Base-by-base conservation (phyloP, 2,329 filamentous ascomycete species). In the Rutstroemia sydowiana region DNA sequence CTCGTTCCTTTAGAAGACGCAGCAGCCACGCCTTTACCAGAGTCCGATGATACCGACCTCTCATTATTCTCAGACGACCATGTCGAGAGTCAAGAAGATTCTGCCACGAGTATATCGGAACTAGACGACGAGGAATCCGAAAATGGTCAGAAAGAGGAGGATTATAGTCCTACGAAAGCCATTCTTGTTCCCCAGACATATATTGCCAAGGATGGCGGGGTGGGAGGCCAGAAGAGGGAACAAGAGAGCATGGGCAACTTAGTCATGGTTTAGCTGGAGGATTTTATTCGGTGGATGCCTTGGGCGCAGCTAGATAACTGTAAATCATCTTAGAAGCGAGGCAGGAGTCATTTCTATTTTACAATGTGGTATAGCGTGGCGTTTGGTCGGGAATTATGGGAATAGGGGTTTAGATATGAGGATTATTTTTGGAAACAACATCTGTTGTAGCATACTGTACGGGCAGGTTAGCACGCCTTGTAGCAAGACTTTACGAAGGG, bases 91-190 rank as follows among this genome's bases (percentile, higher is more conserved):
- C 56, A 59, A 46, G 51, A 54, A 11, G 59, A 59, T 49, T 51
- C 56, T 18, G 53, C 58, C 16, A 59, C 57, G 13, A 62, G 57
- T 14, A 43, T 60, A n/a, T 62, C 60, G 7, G 61, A 61, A 20
- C 55, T 37, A 14, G 34, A 37, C n/a, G 34, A 37, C n/a, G 34
- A 37, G 18, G 34, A 37, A 37, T 37, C 34, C 34, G 34, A 37
- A 37, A 18, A 14, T 3, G 34, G 34, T 3, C 34, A 59, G 14
- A 44, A 55, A 8, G 37, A 48, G 18, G 46, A 54, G 10, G 20
- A 61, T 1, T 65, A 65, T 31, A 47, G 59, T 28, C 62, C 61
- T 32, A 55, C 59, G 10, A 57, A 63, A 45, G 55, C 62, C 18
- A 65, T 66, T 26, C 36, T 61, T 41, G 59, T 66, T 9, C 48